Percentiles rank a stretch among this genome's conserved stretches.
Evolutionary conservation across 2,329 filamentous ascomycete species (phyloP).

Genomic region (Colletotrichum tamarilloi): DNA sequence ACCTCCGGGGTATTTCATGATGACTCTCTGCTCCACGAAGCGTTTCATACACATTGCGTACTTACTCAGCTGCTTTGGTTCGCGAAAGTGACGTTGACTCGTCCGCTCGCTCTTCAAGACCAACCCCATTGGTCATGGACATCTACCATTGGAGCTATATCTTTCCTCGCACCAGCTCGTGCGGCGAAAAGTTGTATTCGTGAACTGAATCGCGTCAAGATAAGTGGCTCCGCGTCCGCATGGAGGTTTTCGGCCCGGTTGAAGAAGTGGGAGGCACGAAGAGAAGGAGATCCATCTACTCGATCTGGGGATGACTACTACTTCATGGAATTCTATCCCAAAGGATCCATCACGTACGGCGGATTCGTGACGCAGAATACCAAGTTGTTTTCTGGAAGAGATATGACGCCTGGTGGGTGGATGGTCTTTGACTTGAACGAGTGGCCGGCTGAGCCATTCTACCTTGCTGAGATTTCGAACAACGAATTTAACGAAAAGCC

Average conservation of each 20-base stretch:
- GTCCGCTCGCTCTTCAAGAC: not conserved
- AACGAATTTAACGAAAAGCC: not conserved
- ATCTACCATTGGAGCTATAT: not conserved
- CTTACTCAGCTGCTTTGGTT: not conserved
- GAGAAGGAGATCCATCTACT: not conserved
- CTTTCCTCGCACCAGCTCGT: not conserved
- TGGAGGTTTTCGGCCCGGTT: not conserved
- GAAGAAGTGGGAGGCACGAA: not conserved
- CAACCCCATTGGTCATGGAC: not conserved
- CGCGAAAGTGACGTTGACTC: not conserved
- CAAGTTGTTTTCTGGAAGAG: not conserved
- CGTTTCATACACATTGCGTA: not conserved
- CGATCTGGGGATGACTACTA: not conserved
- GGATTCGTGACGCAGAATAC: not conserved
- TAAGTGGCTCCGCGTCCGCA: not conserved
- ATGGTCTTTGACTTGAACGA: not conserved
- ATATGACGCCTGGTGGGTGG: not conserved
- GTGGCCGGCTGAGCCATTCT: not conserved
- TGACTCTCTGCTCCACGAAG: not conserved
- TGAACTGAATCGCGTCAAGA: not conserved
- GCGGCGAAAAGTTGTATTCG: not conserved
- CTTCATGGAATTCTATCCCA: not conserved
- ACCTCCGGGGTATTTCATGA: not conserved
- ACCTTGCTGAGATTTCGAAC: not conserved
- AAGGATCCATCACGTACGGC: not conserved